These are phyloP conservation scores for Ustilago lituana DNA, from an alignment of 1,284 basidiomycete genomes.

Conservation along the genomic window DNA sequence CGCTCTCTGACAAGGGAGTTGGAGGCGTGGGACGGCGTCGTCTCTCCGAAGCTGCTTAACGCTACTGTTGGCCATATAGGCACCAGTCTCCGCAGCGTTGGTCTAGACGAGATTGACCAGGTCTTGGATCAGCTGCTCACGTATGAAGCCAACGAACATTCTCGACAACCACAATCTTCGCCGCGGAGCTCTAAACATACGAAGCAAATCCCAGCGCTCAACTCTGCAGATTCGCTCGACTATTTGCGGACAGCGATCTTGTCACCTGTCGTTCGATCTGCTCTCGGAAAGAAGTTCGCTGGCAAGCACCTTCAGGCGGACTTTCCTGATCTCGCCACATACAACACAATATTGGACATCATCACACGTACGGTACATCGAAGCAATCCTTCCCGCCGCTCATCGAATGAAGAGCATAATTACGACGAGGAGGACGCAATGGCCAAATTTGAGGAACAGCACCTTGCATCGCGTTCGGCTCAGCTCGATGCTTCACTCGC, in stretches of 20 bases:
- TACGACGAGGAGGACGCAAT: slow-evolving; percentile 23
- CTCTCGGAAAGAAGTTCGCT: not conserved
- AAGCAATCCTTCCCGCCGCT: slow-evolving; percentile 4
- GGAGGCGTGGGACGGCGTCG: slow-evolving; percentile 19
- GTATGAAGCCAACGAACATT: slow-evolving; percentile 38
- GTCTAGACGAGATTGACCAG: slow-evolving; percentile 31
- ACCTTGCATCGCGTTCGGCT: slow-evolving; percentile 16
- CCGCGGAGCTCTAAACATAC: too few relatives aligned
- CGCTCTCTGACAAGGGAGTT: slow-evolving; percentile 3
- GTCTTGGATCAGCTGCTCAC: slow-evolving; percentile 30
- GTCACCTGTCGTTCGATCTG: slow-evolving; percentile 6
- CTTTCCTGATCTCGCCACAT: slow-evolving; percentile 40
- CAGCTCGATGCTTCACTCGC: slow-evolving; percentile 20
- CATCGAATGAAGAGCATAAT: not conserved
- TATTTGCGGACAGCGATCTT: slow-evolving; percentile 10
- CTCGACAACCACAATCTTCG: not conserved
- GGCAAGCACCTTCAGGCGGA: slow-evolving; percentile 4
- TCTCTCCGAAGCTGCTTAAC: slow-evolving; percentile 23
- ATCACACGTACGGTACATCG: slow-evolving; percentile 31
- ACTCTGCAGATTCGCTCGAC: not conserved
- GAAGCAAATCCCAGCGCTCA: not conserved
- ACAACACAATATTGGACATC: slow-evolving; percentile 44
- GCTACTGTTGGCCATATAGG: slow-evolving; percentile 18
- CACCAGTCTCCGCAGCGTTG: slow-evolving; percentile 24
- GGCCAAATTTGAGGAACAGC: slow-evolving; percentile 12